phyloP scores from a whole-genome alignment of 805 yeast species.

The Monosporozyma aquatica region DNA sequence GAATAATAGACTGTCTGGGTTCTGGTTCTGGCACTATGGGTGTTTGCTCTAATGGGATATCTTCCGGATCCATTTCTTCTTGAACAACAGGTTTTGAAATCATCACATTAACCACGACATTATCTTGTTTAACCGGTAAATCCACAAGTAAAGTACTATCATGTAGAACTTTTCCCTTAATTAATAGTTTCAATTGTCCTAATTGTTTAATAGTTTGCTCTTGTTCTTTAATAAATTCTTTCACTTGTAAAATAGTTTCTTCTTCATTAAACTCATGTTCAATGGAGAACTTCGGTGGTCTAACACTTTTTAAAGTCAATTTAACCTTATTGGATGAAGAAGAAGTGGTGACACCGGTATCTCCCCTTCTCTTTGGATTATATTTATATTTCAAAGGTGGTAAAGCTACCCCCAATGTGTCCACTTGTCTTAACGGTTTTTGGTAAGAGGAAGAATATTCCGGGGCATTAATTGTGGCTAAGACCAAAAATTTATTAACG shows the following conservation, averaged over 20 bases:
- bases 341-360: background rate
- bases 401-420: constrained; percentile 38
- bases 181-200: constrained; percentile 40
- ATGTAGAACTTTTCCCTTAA: constrained; percentile 55
- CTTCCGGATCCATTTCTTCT: constrained; percentile 5
- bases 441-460: constrained; percentile 21
- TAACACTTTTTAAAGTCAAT: constrained; percentile 52
- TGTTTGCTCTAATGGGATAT: constrained; percentile 1
- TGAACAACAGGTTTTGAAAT: constrained; percentile 21
- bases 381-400: constrained; percentile 39
- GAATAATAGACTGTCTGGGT: constrained; percentile 14
- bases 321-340: constrained; percentile 4
- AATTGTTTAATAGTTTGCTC: constrained; percentile 23
- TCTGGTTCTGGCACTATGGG: background rate
- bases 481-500: constrained; percentile 39
- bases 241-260: constrained; percentile 30
- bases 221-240: constrained; percentile 19
- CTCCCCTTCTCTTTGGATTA: constrained; percentile 16
- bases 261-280: constrained; percentile 18
- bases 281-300: constrained; percentile 57
- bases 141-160: constrained; percentile 38
- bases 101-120: constrained; percentile 38
- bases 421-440: constrained; percentile 26
- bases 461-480: constrained; percentile 38
- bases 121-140: constrained; percentile 15